These are phyloP conservation scores for Hypoxylon intermedium DNA, from an alignment of 495 filamentous ascomycete species.

Conservation along the genomic window DNA sequence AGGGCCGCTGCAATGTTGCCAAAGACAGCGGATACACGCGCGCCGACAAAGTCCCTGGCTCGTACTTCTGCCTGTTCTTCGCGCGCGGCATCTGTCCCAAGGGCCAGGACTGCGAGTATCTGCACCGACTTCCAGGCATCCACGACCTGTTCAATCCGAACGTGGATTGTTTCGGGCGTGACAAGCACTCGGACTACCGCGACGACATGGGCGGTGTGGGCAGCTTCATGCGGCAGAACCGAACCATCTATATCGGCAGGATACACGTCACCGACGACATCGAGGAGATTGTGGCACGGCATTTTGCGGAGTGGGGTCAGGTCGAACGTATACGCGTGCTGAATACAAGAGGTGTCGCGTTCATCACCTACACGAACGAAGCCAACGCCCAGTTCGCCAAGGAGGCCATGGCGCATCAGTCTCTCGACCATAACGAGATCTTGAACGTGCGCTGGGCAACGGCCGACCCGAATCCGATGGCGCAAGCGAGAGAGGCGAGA, in stretches of 20 bases:
- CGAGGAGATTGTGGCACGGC: constrained; percentile 91
- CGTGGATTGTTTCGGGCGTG: constrained; percentile 90
- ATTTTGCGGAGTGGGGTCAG: constrained; percentile 94
- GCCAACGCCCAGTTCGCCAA: constrained; percentile 89
- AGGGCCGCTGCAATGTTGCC: constrained; percentile 80
- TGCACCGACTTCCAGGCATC: constrained; percentile 83
- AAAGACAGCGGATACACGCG: constrained; percentile 86
- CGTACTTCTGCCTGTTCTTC: constrained; percentile 94
- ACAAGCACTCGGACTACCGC: constrained; percentile 85
- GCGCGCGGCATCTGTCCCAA: constrained; percentile 80
- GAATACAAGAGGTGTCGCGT: constrained; percentile 82
- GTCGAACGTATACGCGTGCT: constrained; percentile 89
- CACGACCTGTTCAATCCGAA: constrained; percentile 89
- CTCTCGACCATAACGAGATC: constrained; percentile 85
- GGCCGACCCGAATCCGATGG: constrained; percentile 92
- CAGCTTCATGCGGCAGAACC: constrained; percentile 86
- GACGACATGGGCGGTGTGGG: constrained; percentile 98
- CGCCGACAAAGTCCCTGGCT: constrained; percentile 76
- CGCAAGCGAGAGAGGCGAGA: constrained; percentile 89
- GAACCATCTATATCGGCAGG: constrained; percentile 89
- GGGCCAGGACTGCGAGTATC: constrained; percentile 91
- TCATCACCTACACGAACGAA: constrained; percentile 84
- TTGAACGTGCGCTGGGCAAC: constrained; percentile 98
- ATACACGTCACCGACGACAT: constrained; percentile 98
- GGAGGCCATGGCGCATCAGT: constrained; percentile 87